Evolutionary conservation across 176 grass and related monocot genomes (phyloP), one percentile per base, ranked within the genome.

Genomic region (Oryza coarctata): DNA sequence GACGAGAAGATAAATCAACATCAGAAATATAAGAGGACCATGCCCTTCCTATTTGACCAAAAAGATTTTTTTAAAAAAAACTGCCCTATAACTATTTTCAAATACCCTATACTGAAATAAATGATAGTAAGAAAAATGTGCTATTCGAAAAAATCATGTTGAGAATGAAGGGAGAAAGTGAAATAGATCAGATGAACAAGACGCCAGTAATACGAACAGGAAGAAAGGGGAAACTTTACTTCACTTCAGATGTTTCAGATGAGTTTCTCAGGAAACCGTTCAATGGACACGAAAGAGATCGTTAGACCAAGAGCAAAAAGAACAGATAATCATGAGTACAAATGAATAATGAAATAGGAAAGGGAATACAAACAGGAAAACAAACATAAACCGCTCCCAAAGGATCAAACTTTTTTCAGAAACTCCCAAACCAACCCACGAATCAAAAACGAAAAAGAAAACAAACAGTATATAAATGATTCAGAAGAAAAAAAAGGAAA

Each of bases 1-100:
- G 43, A 58, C 44, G 64, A 17, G 40, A 9, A 78, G 75, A 50
- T 41, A 41, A 75, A 65, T 72, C 27, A 58, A 64, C 70, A 73
- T 75, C 25, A 38, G 49, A 25, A 57, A 65, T 52, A 66, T 13
- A 68, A 63, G 38, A 31, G 2, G 52, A 60, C 9, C 55, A 25
- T 60, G 55, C 2, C 9, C 22, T 22, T 60, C 25, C 55, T 60
- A 23, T 60, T 60, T 60, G 20, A 60, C 55, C 20, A 60, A 23
- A 0, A 50, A 9, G 1, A 0, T 8, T 39, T 39, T 39, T 39
- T 39, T 39, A 45, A 45, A 45, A 45, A 45, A 45, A 45, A 4
- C 3, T 13, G 68, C 77, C 77, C 67, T 35, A 30, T 7, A 30
- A 26, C 28, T 26, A 6, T 6, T 74, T n/a, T 29, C 0, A 1